phyloP scores from a whole-genome alignment of 2,329 filamentous ascomycete genomes.

The Xylaria sp. region DNA sequence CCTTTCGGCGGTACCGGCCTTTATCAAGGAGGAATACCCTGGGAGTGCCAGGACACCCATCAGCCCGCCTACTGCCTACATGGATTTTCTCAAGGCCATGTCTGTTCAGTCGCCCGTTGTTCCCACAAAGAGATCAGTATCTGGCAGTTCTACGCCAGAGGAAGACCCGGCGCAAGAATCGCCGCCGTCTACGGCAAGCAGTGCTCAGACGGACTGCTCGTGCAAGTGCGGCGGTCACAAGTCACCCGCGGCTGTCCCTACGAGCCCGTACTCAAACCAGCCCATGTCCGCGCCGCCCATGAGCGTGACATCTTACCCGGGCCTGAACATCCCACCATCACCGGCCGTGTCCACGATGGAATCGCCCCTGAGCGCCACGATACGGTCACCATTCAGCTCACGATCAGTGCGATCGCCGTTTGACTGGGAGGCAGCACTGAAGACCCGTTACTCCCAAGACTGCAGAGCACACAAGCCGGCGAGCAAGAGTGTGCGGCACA shows the following conservation, averaged over 20 bases:
- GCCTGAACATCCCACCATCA: slow-evolving; percentile 81
- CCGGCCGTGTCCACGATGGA: slow-evolving; percentile 73
- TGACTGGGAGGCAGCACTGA: slow-evolving; percentile 80
- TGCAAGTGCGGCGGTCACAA: slow-evolving; percentile 66
- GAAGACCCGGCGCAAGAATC: slow-evolving; percentile 56
- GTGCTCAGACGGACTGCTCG: slow-evolving; percentile 64
- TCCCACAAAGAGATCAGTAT: slow-evolving; percentile 64
- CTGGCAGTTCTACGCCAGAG: slow-evolving; percentile 60
- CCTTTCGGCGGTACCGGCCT: slow-evolving; percentile 65
- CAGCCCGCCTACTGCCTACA: slow-evolving; percentile 88
- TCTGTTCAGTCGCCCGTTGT: slow-evolving; percentile 76
- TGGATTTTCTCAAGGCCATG: slow-evolving; percentile 90
- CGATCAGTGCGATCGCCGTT: slow-evolving; percentile 74
- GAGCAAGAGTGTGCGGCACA: slow-evolving; percentile 72
- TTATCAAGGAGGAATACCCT: slow-evolving; percentile 71
- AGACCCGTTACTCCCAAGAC: slow-evolving; percentile 70
- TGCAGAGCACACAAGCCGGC: slow-evolving; percentile 64
- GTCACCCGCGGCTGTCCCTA: slow-evolving; percentile 56
- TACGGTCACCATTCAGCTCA: slow-evolving; percentile 79
- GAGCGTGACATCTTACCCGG: slow-evolving; percentile 68
- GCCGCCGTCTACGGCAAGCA: slow-evolving; percentile 65
- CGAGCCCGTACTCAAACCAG: slow-evolving; percentile 63
- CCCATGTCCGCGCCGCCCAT: slow-evolving; percentile 70
- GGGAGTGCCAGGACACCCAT: slow-evolving; percentile 83
- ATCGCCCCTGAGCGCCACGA: slow-evolving; percentile 73